Evolutionary conservation across 257 asterid species (phyloP).

Genomic region (Scutellaria baicalensis): DNA sequence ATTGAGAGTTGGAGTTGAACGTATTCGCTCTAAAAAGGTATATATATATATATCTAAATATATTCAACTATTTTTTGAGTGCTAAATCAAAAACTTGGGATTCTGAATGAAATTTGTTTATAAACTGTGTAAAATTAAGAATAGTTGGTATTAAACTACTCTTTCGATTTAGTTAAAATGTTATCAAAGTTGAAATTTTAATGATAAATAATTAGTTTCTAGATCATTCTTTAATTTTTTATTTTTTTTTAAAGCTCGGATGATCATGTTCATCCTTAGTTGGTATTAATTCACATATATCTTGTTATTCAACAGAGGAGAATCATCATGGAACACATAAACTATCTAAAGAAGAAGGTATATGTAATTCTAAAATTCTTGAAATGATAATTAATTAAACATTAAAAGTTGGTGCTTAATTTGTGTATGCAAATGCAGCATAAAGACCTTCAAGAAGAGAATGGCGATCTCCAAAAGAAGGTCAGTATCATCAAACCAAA

Average conservation of each 20-base stretch:
- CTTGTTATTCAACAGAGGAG: slow-evolving; percentile 27
- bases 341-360: slow-evolving; percentile 42
- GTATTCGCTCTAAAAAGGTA: slow-evolving; percentile 54
- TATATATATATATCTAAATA: not conserved
- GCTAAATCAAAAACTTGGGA: too few relatives aligned
- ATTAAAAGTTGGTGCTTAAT: too few relatives aligned
- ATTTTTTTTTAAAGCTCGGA: not conserved
- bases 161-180: too few relatives aligned
- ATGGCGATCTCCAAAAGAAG: slow-evolving; percentile 47
- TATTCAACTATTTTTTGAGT: too few relatives aligned
- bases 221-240: too few relatives aligned
- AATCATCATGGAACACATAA: slow-evolving; percentile 37
- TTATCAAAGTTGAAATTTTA: too few relatives aligned
- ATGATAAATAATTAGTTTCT: too few relatives aligned
- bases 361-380: not conserved
- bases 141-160: too few relatives aligned
- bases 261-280: not conserved
- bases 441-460: slow-evolving; percentile 52
- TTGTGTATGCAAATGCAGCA: slow-evolving; percentile 28
- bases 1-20: slow-evolving; percentile 45
- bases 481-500: slow-evolving; percentile 11
- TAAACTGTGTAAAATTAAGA: not conserved
- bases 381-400: not conserved
- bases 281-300: not conserved
- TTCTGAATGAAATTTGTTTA: too few relatives aligned